These are phyloP conservation scores for Boletus tomentosulus DNA, from an alignment of 768 basidiomycete genomes.

Conservation along the genomic window DNA sequence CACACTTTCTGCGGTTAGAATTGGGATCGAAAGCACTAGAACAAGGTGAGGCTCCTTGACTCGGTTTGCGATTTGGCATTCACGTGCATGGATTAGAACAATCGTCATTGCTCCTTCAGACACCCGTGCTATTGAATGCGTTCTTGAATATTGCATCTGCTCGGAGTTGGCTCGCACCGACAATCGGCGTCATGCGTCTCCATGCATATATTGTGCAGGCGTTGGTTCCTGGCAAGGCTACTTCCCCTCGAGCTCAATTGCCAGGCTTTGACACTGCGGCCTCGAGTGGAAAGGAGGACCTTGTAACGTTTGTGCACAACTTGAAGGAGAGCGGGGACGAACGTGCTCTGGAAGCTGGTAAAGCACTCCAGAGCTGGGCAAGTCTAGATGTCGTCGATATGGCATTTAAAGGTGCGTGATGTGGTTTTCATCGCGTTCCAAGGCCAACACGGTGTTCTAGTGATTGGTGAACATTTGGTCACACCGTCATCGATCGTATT, in stretches of 20 bases:
- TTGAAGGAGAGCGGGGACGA: constrained; percentile 16
- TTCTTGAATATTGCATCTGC: constrained; percentile 78
- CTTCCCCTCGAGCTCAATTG: constrained; percentile 62
- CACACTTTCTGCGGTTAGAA: too few relatives aligned
- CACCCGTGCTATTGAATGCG: constrained; percentile 70
- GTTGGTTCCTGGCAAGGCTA: constrained; percentile 50
- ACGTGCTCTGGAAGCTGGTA: constrained; percentile 34
- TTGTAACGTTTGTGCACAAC: constrained; percentile 13
- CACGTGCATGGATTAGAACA: constrained; percentile 52
- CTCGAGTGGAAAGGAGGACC: constrained; percentile 22
- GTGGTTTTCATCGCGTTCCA: not conserved
- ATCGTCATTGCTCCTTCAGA: constrained; percentile 62
- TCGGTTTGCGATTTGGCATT: not conserved
- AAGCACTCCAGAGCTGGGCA: constrained; percentile 67
- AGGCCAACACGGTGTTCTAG: constrained; percentile 35
- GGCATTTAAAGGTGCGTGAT: constrained; percentile 71
- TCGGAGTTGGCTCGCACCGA: constrained; percentile 85
- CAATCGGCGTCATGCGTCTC: constrained; percentile 74
- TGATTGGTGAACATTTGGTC: constrained; percentile 86
- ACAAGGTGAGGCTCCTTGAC: constrained; percentile 48
- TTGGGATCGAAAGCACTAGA: constrained; percentile 48
- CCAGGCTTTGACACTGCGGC: constrained; percentile 57
- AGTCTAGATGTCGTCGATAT: constrained; percentile 76
- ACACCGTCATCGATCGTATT: constrained; percentile 87
- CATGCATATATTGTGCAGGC: constrained; percentile 86